These are phyloP conservation scores for Chaetomiaceae sp. DNA, from an alignment of 2,329 filamentous ascomycete species.

Conservation along the genomic window DNA sequence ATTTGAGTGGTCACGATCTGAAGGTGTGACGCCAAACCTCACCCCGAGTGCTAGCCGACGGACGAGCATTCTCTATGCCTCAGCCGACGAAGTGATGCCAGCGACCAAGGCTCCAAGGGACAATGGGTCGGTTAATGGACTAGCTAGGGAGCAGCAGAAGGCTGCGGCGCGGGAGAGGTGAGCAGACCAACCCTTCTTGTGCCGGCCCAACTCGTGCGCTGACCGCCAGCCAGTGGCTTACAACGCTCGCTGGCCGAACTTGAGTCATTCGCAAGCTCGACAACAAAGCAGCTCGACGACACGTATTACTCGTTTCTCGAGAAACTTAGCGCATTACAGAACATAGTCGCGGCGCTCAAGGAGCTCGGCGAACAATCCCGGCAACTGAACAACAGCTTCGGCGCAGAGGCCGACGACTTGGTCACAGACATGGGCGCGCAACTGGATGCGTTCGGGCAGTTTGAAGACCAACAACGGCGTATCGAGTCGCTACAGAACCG, in stretches of 20 bases:
- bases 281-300: constrained; percentile 64
- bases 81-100: constrained; percentile 23
- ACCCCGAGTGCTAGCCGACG: constrained; percentile 26
- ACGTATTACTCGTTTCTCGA: constrained; percentile 71
- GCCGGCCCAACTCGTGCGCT: background rate
- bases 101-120: constrained; percentile 30
- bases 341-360: constrained; percentile 60
- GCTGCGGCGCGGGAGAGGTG: constrained; percentile 39
- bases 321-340: constrained; percentile 60
- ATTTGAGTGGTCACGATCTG: constrained; percentile 42
- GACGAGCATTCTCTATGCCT: constrained; percentile 25
- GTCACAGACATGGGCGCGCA: constrained; percentile 57
- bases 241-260: constrained; percentile 51
- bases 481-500: constrained; percentile 60
- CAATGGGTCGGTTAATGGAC: constrained; percentile 36
- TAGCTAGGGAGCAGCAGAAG: constrained; percentile 41
- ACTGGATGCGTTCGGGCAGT: constrained; percentile 56
- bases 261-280: constrained; percentile 55
- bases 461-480: constrained; percentile 60
- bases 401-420: constrained; percentile 54
- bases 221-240: constrained; percentile 41
- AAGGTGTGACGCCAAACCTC: constrained; percentile 39
- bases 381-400: constrained; percentile 56
- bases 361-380: constrained; percentile 61
- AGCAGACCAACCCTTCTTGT: constrained; percentile 15